Percentiles rank a stretch among this genome's conserved stretches.
These are phyloP conservation scores for Kuraishia cidri DNA, from an alignment of 805 yeast genomes.

Conservation along the genomic window DNA sequence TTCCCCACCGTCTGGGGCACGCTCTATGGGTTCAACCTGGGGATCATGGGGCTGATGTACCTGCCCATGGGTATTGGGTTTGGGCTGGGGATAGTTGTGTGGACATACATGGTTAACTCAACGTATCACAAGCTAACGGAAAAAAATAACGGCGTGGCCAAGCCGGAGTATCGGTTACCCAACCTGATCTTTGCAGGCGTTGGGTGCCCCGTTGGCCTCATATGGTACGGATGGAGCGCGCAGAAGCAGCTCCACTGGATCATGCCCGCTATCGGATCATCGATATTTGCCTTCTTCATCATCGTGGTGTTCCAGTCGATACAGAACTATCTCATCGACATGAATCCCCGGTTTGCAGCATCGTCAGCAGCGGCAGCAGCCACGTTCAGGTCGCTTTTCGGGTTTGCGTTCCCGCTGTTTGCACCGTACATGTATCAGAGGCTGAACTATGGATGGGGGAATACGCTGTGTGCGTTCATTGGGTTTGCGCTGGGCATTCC, in stretches of 20 bases:
- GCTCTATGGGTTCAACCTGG: conserved; percentile 34
- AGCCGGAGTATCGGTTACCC: conserved; percentile 56
- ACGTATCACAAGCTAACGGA: conserved; percentile 26
- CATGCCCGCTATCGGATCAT: conserved; percentile 54
- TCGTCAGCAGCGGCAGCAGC: conserved; percentile 66
- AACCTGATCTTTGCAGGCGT: conserved; percentile 39
- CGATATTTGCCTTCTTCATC: conserved; percentile 48
- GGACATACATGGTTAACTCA: conserved; percentile 34
- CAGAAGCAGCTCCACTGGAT: conserved; percentile 48
- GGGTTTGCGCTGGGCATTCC: conserved; percentile 57
- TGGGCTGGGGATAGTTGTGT: conserved; percentile 35
- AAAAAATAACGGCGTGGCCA: conserved; percentile 40
- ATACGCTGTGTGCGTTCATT: conserved; percentile 50
- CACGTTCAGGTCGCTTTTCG: conserved; percentile 56
- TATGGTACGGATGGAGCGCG: conserved; percentile 72
- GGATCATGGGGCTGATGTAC: conserved; percentile 51
- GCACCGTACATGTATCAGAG: conserved; percentile 44
- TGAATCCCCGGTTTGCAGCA: conserved; percentile 61
- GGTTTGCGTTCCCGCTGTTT: conserved; percentile 62
- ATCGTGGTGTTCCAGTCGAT: conserved; percentile 62
- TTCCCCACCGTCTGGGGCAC: conserved; percentile 45
- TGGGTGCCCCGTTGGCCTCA: conserved; percentile 46
- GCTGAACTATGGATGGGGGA: conserved; percentile 67
- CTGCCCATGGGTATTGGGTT: conserved; percentile 50
- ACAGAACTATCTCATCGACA: conserved; percentile 61